Base-by-base conservation (phyloP, 768 basidiomycete species). In the Dictyophora rubrovolvata region DNA sequence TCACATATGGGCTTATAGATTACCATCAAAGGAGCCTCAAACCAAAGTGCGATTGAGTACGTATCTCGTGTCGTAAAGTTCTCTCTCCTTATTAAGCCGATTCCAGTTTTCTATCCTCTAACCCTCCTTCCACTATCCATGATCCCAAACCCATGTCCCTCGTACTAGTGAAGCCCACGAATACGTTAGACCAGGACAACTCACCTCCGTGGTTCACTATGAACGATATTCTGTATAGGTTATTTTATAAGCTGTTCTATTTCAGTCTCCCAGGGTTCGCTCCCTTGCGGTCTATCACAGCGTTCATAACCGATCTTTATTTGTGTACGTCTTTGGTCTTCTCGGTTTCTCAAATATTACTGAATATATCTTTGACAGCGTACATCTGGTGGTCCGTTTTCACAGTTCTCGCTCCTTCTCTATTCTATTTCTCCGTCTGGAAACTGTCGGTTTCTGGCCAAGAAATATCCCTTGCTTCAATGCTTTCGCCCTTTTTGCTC, bases 371-470 rank as follows among this genome's bases (percentile, higher is more conserved):
- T 1, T 33, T 22, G 55, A 53, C 58, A 90, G 88, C 86, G 4
- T 90, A 84, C 66, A 73, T 87, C 17, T 89, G 86, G 69, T 91
- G 88, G 87, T 87, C 90, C 1, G 77, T 89, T 52, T 83, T 88
- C 68, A 93, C 92, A 1, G 78, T 83, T 2, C 80, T 93, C 18
- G 79, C 85, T 6, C 84, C 86, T 1, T 83, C 87, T 3, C 75
- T 94, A 3, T 94, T 94, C 74, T 94, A 93, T 71, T 94, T 91
- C 73, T 92, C 89, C 22, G 83, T 95, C 18, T 93, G 92, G 92
- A 80, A 90, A 67, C 83, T 93, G 17, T 89, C 87, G 23, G 77
- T 94, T 33, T 82, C 87, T 11, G 93, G 93, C 5, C 81, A 85
- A 36, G 93, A 95, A 67, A 75, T 89, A 16, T 80, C 90, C 0